These are phyloP conservation scores for Przewalskia tangutica DNA, from an alignment of 257 asterid genomes.

Conservation along the genomic window DNA sequence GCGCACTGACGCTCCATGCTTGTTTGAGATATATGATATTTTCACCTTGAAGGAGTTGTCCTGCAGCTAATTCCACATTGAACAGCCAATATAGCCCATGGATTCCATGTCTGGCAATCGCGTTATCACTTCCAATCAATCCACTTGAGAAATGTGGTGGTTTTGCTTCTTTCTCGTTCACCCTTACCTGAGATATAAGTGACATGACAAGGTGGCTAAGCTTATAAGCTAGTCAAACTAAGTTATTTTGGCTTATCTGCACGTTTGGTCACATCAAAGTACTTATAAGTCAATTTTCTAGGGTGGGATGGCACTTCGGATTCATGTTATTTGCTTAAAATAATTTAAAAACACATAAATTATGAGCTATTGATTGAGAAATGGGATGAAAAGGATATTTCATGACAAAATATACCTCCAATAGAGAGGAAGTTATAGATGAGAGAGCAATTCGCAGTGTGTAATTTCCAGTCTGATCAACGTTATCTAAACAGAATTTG, in stretches of 20 bases:
- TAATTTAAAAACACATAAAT: not conserved
- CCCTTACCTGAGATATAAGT: constrained; percentile 42
- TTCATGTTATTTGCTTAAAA: not conserved
- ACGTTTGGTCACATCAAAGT: too few relatives aligned
- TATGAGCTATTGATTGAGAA: not conserved
- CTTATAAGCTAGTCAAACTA: too few relatives aligned
- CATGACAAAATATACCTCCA: constrained; percentile 37
- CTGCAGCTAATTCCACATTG: not conserved
- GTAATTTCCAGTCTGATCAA: constrained; percentile 34
- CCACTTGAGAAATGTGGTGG: constrained; percentile 16
- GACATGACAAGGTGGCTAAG: not conserved
- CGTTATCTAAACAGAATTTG: constrained; percentile 35
- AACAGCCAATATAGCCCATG: constrained; percentile 13
- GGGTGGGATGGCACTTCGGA: not conserved
- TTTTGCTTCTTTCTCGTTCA: constrained; percentile 27
- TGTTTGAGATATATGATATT: constrained; percentile 7
- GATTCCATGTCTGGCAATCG: constrained; percentile 15
- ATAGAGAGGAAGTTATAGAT: constrained; percentile 49
- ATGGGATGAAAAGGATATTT: not conserved
- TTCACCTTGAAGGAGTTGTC: constrained; percentile 1
- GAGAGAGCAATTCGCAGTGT: constrained; percentile 59
- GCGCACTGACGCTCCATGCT: not conserved
- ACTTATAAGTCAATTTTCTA: not conserved
- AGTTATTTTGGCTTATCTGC: too few relatives aligned
- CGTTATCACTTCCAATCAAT: constrained; percentile 11